Conservation (phyloP, 257 asterid species). For the Ilex aquifolium region DNA sequence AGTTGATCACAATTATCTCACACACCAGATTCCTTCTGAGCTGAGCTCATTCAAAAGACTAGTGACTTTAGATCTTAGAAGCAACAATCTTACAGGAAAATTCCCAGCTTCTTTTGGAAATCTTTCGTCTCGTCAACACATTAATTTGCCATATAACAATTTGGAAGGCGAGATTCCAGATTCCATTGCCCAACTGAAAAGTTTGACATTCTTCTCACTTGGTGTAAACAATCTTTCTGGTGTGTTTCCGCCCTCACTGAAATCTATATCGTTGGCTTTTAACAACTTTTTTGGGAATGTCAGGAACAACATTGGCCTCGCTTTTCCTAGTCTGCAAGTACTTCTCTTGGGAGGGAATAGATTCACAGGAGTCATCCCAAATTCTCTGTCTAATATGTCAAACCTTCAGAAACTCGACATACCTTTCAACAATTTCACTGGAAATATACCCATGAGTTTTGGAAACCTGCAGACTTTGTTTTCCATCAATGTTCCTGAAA, state of each 20-base stretch:
- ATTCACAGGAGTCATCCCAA: constrained; percentile 39
- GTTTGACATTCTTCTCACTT: constrained; percentile 15
- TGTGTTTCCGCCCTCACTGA: constrained; percentile 30
- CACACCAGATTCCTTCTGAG: constrained; percentile 19
- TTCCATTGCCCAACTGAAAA: constrained; percentile 20
- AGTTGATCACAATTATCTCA: constrained; percentile 31
- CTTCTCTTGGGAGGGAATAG: constrained; percentile 31
- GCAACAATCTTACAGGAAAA: constrained; percentile 45
- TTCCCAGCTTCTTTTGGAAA: constrained; percentile 43
- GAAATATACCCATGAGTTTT: constrained; percentile 27
- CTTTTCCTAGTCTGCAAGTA: constrained; percentile 28
- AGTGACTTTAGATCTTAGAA: constrained; percentile 25
- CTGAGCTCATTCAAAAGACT: constrained; percentile 24
- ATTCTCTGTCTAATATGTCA: constrained; percentile 36
- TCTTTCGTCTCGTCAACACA: constrained; percentile 30
- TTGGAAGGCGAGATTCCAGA: constrained; percentile 34
- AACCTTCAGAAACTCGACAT: constrained; percentile 31
- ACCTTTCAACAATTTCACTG: constrained; percentile 33
- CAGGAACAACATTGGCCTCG: constrained; percentile 30
- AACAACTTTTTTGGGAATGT: constrained; percentile 35
- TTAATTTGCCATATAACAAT: constrained; percentile 37
- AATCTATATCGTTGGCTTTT: constrained; percentile 26
- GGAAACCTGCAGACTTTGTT: constrained; percentile 26
- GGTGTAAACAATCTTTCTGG: constrained; percentile 30
- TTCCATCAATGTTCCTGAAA: constrained; percentile 21